Conservation (phyloP, 2,329 filamentous ascomycete genomes). For the Tolypocladium guangdongense region DNA sequence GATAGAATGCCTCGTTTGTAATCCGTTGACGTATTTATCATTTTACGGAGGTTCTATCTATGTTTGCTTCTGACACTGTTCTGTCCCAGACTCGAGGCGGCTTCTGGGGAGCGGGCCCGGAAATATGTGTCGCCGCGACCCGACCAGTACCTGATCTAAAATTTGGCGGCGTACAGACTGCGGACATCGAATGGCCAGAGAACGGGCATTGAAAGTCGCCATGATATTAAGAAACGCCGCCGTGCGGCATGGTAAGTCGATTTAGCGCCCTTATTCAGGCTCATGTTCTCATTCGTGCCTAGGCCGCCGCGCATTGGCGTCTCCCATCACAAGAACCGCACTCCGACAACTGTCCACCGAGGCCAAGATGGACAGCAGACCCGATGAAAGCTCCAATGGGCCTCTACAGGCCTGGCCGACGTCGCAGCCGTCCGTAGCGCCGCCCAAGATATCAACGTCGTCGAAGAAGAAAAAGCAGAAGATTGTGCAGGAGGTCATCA, state of each 20-base stretch:
- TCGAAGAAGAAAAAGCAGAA: conserved; percentile 24
- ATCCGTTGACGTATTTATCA: not conserved
- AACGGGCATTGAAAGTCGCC: conserved; percentile 13
- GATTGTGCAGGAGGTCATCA: conserved; percentile 19
- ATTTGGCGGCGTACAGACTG: conserved; percentile 6
- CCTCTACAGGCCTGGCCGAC: conserved; percentile 11
- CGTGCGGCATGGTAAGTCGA: conserved; percentile 41
- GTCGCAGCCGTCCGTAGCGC: conserved; percentile 8
- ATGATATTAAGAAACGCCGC: conserved; percentile 48
- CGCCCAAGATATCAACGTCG: conserved; percentile 12
- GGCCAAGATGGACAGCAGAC: conserved; percentile 7
- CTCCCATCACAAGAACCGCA: conserved; percentile 26
- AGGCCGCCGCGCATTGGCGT: conserved; percentile 44
- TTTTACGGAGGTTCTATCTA: not conserved
- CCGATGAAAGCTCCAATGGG: conserved; percentile 1
- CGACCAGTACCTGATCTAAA: conserved; percentile 9
- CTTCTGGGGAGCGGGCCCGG: conserved; percentile 7
- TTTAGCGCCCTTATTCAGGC: conserved; percentile 5
- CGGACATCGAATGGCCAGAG: conserved; percentile 5
- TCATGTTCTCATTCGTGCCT: not conserved
- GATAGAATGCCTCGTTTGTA: conserved; percentile 9
- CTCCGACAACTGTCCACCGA: conserved; percentile 23
- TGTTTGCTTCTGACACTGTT: too few species aligned
- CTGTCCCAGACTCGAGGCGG: too few species aligned
- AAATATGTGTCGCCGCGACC: conserved; percentile 8